phyloP scores from a whole-genome alignment of 306 rosid genomes.

The Bauhinia variegata region DNA sequence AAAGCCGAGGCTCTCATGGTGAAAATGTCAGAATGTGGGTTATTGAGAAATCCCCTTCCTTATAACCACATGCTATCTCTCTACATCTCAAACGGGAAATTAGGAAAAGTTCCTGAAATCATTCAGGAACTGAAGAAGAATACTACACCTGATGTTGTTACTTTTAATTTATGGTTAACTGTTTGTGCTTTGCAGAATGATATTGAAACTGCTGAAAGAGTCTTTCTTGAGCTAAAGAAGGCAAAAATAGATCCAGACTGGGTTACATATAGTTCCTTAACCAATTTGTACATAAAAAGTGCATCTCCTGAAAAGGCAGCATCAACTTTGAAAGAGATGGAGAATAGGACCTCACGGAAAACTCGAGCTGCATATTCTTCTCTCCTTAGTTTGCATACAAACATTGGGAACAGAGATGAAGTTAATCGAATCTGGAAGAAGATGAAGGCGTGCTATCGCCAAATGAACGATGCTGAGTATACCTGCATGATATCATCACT shows the following conservation, averaged over 20 bases:
- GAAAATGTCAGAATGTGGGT: slow-evolving; percentile 79
- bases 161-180: slow-evolving; percentile 72
- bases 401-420: slow-evolving; percentile 74
- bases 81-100: slow-evolving; percentile 63
- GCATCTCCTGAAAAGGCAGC: slow-evolving; percentile 64
- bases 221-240: slow-evolving; percentile 72
- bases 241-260: slow-evolving; percentile 71
- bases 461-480: slow-evolving; percentile 80
- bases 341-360: slow-evolving; percentile 52
- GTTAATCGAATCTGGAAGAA: slow-evolving; percentile 72
- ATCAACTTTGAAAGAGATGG: slow-evolving; percentile 83
- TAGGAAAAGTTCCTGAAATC: slow-evolving; percentile 62
- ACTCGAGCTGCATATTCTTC: slow-evolving; percentile 72
- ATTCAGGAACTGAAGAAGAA: slow-evolving; percentile 65
- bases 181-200: slow-evolving; percentile 66
- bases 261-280: slow-evolving; percentile 73
- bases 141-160: slow-evolving; percentile 65
- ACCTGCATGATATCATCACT: slow-evolving; percentile 84
- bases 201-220: slow-evolving; percentile 72
- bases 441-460: slow-evolving; percentile 62
- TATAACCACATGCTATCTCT: slow-evolving; percentile 84
- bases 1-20: slow-evolving; percentile 85
- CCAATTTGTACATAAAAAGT: slow-evolving; percentile 72
- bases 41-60: slow-evolving; percentile 64
- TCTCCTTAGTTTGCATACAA: slow-evolving; percentile 78